phyloP scores from a whole-genome alignment of 2,329 filamentous ascomycete species.

The Samsoniella hepiali region DNA sequence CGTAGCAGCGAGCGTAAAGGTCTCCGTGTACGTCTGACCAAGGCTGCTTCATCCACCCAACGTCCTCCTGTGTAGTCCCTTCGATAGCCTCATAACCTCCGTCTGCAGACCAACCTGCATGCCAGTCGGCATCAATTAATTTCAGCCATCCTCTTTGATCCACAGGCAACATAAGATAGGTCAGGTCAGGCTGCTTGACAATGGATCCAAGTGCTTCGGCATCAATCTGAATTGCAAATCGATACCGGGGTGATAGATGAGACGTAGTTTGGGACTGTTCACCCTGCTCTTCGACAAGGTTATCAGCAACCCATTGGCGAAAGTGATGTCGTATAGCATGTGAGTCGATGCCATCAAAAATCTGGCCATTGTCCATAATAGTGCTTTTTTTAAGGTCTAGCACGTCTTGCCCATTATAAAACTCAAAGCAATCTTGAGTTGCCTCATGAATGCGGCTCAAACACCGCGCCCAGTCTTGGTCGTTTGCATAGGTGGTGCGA shows the following conservation, averaged over 20 bases:
- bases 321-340: conserved; percentile 10
- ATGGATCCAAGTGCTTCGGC: conserved; percentile 3
- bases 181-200: conserved; percentile 9
- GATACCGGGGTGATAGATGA: conserved; percentile 9
- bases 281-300: conserved; percentile 9
- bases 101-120: conserved; percentile 7
- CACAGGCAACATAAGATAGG: conserved; percentile 12
- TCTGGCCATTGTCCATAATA: conserved; percentile 2
- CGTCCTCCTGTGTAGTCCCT: conserved; percentile 10
- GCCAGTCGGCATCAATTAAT: conserved; percentile 4
- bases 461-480: conserved; percentile 2
- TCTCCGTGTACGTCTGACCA: conserved; percentile 7
- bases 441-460: conserved; percentile 5
- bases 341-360: conserved; percentile 6
- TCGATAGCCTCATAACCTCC: conserved; percentile 5
- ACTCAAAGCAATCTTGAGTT: conserved; percentile 3
- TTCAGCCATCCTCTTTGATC: conserved; percentile 13
- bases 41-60: conserved; percentile 13
- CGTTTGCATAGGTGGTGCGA: conserved; percentile 12
- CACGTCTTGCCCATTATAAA: conserved; percentile 9
- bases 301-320: conserved; percentile 9
- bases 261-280: conserved; percentile 6
- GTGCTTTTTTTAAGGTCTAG: conserved; percentile 4
- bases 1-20: conserved; percentile 8
- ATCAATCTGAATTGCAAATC: conserved; percentile 13